Evolutionary conservation across 2,329 filamentous ascomycete genomes (phyloP).

Genomic region (Sordariomycetes sp.): DNA sequence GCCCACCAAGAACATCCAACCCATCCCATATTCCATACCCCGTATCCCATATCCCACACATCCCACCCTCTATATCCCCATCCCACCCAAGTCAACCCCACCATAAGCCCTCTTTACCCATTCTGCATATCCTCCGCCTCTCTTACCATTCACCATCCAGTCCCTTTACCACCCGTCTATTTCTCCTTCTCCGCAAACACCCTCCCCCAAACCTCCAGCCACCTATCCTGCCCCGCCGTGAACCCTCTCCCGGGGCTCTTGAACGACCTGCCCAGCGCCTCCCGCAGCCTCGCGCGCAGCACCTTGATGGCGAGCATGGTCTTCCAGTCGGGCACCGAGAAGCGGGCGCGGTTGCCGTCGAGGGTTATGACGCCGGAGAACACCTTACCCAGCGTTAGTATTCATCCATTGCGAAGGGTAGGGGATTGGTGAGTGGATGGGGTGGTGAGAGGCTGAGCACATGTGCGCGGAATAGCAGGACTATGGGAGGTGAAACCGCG

Average conservation of each 20-base stretch:
- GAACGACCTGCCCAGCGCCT: slow-evolving; percentile 64
- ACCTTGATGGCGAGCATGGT: slow-evolving; percentile 81
- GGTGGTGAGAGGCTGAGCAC: too few species aligned
- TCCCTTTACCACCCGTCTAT: neutral
- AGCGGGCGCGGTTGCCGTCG: slow-evolving; percentile 78
- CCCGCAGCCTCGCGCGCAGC: slow-evolving; percentile 60
- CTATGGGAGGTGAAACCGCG: neutral
- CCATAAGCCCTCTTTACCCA: too few species aligned
- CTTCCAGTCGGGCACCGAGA: slow-evolving; percentile 81
- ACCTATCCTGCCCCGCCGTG: slow-evolving; percentile 58
- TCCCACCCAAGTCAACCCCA: too few species aligned
- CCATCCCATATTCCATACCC: too few species aligned
- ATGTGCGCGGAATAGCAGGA: too few species aligned
- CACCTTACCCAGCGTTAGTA: slow-evolving; percentile 38
- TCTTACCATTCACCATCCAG: too few species aligned
- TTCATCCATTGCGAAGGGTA: too few species aligned
- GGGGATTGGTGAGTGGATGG: neutral
- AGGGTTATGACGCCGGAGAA: slow-evolving; percentile 79
- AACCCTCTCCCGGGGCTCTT: slow-evolving; percentile 52
- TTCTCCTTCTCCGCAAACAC: slow-evolving; percentile 34
- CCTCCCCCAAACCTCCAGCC: slow-evolving; percentile 64
- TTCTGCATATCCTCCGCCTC: too few species aligned
- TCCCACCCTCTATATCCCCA: too few species aligned
- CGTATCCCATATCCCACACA: too few species aligned
- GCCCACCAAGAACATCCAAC: too few species aligned